phyloP scores from a whole-genome alignment of 257 asterid species.

The Solanum acaule region DNA sequence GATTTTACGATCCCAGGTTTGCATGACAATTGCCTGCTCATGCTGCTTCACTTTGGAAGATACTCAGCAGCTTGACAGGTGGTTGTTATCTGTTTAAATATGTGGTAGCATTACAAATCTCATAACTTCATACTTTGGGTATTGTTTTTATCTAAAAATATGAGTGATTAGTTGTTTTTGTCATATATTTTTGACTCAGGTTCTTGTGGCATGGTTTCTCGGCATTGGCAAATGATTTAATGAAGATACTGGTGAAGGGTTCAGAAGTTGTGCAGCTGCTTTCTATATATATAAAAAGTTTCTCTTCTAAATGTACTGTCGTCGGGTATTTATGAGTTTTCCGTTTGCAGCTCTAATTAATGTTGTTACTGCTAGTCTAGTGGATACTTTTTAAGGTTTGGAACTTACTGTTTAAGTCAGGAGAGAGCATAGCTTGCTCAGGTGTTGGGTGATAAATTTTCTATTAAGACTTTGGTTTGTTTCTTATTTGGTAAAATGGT shows the following conservation, averaged over 20 bases:
- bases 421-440: too few species aligned
- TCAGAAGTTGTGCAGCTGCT: constrained; percentile 1
- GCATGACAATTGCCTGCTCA: constrained; percentile 39
- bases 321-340: too few species aligned
- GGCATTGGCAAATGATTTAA: constrained; percentile 1
- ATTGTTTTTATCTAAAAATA: neutral
- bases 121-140: neutral
- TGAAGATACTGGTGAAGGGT: constrained; percentile 2
- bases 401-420: too few species aligned
- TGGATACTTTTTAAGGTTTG: too few species aligned
- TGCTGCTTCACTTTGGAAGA: constrained; percentile 48
- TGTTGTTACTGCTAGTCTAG: too few species aligned
- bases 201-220: constrained; percentile 21
- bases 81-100: constrained; percentile 36
- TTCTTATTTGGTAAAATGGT: too few species aligned
- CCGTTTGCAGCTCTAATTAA: too few species aligned
- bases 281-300: neutral
- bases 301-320: neutral
- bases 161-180: neutral
- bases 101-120: constrained; percentile 20
- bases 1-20: constrained; percentile 6
- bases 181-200: constrained; percentile 9
- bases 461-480: too few species aligned
- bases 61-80: constrained; percentile 60
- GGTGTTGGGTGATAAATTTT: too few species aligned